Evolutionary conservation across 352 stramenopile genomes (phyloP), one percentile per base, ranked within the genome.

Genomic region (Phytophthora pisi): DNA sequence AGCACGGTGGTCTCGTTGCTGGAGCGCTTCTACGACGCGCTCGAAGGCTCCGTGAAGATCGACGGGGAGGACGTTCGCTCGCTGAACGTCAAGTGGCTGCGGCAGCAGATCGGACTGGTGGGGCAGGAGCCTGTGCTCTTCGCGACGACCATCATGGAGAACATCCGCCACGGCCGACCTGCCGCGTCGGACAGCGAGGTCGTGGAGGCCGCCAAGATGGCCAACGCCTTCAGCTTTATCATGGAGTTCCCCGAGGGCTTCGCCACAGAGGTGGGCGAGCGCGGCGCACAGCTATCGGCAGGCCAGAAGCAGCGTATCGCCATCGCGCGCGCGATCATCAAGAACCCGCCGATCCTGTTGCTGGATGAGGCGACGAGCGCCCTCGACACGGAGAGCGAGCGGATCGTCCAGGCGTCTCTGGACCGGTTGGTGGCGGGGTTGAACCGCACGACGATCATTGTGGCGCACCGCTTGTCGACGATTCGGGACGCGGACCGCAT

Each of bases 401-500:
- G 71, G 6, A 70, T 97, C 45, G 91, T 97, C 2, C 92, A 98
- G 53, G 61, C 74, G 2, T 93, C 90, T 53, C 72, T 97, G 10
- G 88, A 97, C 66, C 43, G 28, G 23, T 53, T 92, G 20, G 28
- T 90, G 42, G 60, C 69, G 2, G 49, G 52, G 1, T 72, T 64
- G 16, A 70, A 87, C 16, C 82, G 82, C 10, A 98, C 95, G 10
- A 97, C 89, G n/a, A 80, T 99, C 51, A 93, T 98, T 40, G 95
- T 98, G 56, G 96, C 96, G 0, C 96, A 99, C 72, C 86, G 95
- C 9, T 69, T 99, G 30, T 96, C 86, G 52, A 99, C 95, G 13
- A 92, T 99, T 60, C 89, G 95, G 60, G 87, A 98, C 75, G 97
- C 94, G 51, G 88, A 98, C 67, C 81, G 88, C 38, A 99, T 99